These are phyloP conservation scores for Irpex lacteus DNA, from an alignment of 1,284 basidiomycete species.

Conservation along the genomic window DNA sequence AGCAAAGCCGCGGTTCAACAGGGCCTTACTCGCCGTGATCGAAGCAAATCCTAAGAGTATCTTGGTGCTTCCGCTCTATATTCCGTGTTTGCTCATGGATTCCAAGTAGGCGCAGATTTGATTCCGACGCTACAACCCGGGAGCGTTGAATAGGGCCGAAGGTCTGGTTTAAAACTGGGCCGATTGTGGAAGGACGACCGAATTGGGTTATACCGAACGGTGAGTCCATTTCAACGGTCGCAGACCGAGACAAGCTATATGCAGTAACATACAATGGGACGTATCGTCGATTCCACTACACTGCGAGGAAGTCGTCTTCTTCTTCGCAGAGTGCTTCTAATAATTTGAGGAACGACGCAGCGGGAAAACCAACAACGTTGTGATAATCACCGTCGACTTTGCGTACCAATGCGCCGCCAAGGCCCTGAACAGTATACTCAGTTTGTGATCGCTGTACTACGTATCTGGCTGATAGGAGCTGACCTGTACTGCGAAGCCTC, in stretches of 20 bases:
- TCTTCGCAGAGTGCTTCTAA: slow-evolving; percentile 67
- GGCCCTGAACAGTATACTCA: slow-evolving; percentile 49
- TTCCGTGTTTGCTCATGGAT: no score
- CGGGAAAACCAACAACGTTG: slow-evolving; percentile 92
- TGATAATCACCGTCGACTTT: slow-evolving; percentile 91
- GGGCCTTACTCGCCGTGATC: no score
- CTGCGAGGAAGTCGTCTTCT: slow-evolving; percentile 65
- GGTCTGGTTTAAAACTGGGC: no score
- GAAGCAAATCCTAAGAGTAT: no score
- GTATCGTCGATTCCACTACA: slow-evolving; percentile 23
- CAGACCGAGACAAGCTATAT: not conserved
- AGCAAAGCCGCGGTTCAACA: no score
- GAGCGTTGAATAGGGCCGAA: no score
- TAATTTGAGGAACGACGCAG: slow-evolving; percentile 72
- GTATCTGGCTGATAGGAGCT: slow-evolving; percentile 1
- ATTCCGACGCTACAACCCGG: no score
- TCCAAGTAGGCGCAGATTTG: no score
- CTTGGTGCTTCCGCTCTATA: no score
- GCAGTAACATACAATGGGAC: not conserved
- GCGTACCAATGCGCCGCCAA: slow-evolving; percentile 77
- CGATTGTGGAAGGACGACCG: no score
- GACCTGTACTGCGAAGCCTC: slow-evolving; percentile 95
- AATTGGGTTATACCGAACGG: no score
- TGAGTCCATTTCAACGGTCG: no score
- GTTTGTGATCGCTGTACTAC: not conserved